Evolutionary conservation across 2,329 filamentous ascomycete species (phyloP).

Genomic region (Celoporthe dispersa): DNA sequence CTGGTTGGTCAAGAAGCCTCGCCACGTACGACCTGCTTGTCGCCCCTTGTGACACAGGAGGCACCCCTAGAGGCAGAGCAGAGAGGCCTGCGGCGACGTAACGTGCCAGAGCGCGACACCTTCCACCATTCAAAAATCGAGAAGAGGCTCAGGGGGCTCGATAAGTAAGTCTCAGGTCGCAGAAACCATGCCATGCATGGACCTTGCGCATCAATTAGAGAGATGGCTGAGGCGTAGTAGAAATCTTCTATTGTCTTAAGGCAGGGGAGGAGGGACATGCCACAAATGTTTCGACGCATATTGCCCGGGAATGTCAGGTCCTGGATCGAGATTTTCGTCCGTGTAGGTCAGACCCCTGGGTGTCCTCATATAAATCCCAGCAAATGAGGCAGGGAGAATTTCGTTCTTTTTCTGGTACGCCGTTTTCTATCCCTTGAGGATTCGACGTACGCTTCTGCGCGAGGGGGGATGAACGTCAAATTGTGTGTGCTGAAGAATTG

Average conservation of each 20-base stretch:
- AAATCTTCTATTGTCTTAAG: background rate
- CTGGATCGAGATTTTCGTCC: background rate
- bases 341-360: background rate
- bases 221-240: background rate
- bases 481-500: conserved; percentile 11
- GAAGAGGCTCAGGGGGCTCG: background rate
- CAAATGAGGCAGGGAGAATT: background rate
- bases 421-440: background rate
- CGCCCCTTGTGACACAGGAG: conserved; percentile 4
- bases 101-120: background rate
- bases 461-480: background rate
- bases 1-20: background rate
- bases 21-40: background rate
- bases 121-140: conserved; percentile 10
- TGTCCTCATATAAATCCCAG: background rate
- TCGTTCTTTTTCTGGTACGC: background rate
- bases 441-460: too few relatives aligned
- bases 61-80: background rate
- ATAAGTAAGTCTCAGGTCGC: conserved; percentile 4
- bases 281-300: background rate
- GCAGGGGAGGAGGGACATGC: background rate
- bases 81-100: conserved; percentile 3
- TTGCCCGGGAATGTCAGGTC: background rate
- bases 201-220: background rate
- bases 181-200: background rate